Evolutionary conservation across 495 filamentous ascomycete species (phyloP).

Genomic region (Hamigera avellanea): DNA sequence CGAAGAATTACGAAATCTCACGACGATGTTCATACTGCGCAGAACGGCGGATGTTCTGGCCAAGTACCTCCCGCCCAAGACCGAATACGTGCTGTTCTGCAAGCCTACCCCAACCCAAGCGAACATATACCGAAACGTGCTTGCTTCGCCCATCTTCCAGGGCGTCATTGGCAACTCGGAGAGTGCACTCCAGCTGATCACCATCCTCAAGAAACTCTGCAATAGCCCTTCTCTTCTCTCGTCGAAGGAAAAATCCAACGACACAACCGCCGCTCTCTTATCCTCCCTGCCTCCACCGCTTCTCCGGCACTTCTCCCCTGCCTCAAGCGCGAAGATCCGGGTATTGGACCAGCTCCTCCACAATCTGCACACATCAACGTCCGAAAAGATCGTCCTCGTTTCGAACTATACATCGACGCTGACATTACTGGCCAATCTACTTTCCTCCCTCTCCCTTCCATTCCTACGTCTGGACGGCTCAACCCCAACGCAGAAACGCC

Average conservation of each 20-base stretch:
- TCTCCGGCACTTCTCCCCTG: constrained; percentile 43
- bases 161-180: constrained; percentile 54
- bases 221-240: constrained; percentile 62
- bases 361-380: constrained; percentile 45
- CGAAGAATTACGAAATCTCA: constrained; percentile 56
- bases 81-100: constrained; percentile 69
- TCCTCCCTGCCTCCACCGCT: constrained; percentile 46
- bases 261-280: constrained; percentile 39
- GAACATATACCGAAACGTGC: constrained; percentile 55
- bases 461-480: constrained; percentile 66
- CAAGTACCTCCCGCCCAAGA: constrained; percentile 65
- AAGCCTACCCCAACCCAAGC: constrained; percentile 58
- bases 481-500: constrained; percentile 56
- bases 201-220: constrained; percentile 71
- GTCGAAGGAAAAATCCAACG: constrained; percentile 27
- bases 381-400: constrained; percentile 70
- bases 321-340: constrained; percentile 58
- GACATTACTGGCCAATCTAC: constrained; percentile 53
- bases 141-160: constrained; percentile 59
- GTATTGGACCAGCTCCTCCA: constrained; percentile 60
- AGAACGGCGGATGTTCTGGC: constrained; percentile 65
- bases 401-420: constrained; percentile 76
- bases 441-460: constrained; percentile 49
- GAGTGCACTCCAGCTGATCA: constrained; percentile 64
- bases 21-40: constrained; percentile 63